Evolutionary conservation across 805 yeast genomes (phyloP), one percentile per base, ranked within the genome.

Genomic region (Spathaspora gorwiae): DNA sequence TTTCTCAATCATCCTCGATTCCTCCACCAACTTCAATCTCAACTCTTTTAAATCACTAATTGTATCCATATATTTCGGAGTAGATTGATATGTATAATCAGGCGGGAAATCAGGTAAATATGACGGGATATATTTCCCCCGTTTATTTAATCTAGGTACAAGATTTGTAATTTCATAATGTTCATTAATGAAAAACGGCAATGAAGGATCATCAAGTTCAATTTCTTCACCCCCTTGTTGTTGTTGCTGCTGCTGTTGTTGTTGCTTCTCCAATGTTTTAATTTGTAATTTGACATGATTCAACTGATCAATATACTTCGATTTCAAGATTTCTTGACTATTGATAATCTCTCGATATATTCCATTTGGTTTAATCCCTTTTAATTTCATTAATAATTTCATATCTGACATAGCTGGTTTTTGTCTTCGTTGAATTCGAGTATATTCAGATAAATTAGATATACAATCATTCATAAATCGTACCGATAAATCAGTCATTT

Each of bases 81-180:
- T 86, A 45, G 82, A 78, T 62, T 80, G 81, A 60, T 85, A 92
- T 0, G 98, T 92, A 63, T 90, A 95, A 56, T 89, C 96, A 0
- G 98, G 96, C 1, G 99, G 99, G 27, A 92, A 72, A 10, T 81
- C 80, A 0, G 99, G 99, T 54, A 92, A 67, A 83, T 90, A 90
- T 6, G 67, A 58, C 0, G 95, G 95, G 7, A 87, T 74, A 47
- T 79, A 79, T 5, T 61, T 58, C 1, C 74, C 72, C 27, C 53
- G 52, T n/a, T 45, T 40, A 6, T 60, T 49, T 39, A 32, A 83
- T 65, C 45, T 83, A 1, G 76, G 90, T 11, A 84, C 77, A 26
- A 87, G 69, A 40, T 74, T 68, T 2, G 79, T 70, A 3, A 80
- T 68, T 43, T 73, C 78, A 41, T 78, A 72, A 26, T 70, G 70